These are phyloP conservation scores for Martiniozyma abietophila DNA, from an alignment of 805 yeast genomes.

Conservation along the genomic window DNA sequence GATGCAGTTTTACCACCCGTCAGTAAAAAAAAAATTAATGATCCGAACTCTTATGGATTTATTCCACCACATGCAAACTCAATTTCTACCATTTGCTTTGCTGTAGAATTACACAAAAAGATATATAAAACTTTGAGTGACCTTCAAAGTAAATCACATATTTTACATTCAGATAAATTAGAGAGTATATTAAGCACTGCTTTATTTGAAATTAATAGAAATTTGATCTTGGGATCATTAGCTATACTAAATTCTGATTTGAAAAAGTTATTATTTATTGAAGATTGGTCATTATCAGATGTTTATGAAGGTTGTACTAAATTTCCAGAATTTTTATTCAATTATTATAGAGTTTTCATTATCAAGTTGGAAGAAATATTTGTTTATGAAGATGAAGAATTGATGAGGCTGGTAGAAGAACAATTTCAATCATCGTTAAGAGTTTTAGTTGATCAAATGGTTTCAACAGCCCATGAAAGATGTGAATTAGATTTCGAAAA, in stretches of 20 bases:
- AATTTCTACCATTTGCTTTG: conserved; percentile 45
- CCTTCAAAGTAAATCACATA: conserved; percentile 34
- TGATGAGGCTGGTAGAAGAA: conserved; percentile 22
- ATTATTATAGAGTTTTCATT: conserved; percentile 31
- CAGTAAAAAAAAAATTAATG: conserved; percentile 8
- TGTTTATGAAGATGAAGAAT: conserved; percentile 12
- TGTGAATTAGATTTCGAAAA: conserved; percentile 13
- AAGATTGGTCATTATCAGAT: conserved; percentile 30
- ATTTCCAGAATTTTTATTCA: conserved; percentile 29
- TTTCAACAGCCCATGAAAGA: conserved; percentile 28
- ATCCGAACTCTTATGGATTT: conserved; percentile 35
- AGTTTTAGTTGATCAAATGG: conserved; percentile 32
- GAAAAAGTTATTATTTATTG: conserved; percentile 21
- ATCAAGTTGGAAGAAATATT: conserved; percentile 22
- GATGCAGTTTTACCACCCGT: conserved; percentile 5
- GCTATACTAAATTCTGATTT: conserved; percentile 21
- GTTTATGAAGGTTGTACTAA: conserved; percentile 27
- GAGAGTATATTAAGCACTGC: conserved; percentile 9
- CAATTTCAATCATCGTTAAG: conserved; percentile 29
- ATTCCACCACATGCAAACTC: conserved; percentile 60
- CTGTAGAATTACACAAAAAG: conserved; percentile 36
- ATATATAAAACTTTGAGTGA: conserved; percentile 26
- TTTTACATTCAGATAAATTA: conserved; percentile 28
- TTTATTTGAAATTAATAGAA: conserved; percentile 16
- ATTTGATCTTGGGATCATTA: conserved; percentile 21